Conservation (phyloP, 345 rosid species). For the Melastoma malabathricum region DNA sequence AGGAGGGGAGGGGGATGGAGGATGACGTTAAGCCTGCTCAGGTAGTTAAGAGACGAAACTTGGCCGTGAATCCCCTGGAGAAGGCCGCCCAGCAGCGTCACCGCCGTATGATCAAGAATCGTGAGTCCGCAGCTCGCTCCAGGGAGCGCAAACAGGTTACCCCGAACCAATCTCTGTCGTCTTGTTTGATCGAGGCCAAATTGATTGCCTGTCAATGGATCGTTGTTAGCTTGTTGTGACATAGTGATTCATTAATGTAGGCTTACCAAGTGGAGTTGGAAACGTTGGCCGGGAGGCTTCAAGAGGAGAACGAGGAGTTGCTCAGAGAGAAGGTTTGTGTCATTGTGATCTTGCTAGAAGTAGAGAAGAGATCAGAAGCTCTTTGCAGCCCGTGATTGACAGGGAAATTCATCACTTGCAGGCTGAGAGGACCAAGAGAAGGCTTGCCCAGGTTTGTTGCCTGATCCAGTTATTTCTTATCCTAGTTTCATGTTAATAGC, state of each 20-base stretch:
- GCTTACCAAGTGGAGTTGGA: slow-evolving; percentile 91
- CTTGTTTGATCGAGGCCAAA: background rate
- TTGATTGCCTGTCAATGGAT: too few species aligned
- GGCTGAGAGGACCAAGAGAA: slow-evolving; percentile 58
- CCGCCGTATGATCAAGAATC: slow-evolving; percentile 93
- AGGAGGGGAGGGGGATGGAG: slow-evolving; percentile 14
- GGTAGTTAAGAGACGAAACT: slow-evolving; percentile 66
- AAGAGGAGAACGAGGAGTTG: slow-evolving; percentile 66
- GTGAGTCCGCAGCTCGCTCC: slow-evolving; percentile 95
- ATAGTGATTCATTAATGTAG: slow-evolving; percentile 7
- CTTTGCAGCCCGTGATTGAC: too few species aligned
- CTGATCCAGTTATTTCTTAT: background rate
- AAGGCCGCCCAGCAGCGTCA: slow-evolving; percentile 88
- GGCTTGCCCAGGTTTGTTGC: slow-evolving; percentile 44
- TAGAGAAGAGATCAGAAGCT: too few species aligned
- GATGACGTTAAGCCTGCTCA: background rate
- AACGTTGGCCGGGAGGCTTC: slow-evolving; percentile 53
- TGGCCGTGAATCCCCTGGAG: slow-evolving; percentile 60
- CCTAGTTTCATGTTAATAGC: background rate
- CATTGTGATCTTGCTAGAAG: background rate
- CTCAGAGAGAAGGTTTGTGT: slow-evolving; percentile 51
- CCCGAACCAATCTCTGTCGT: background rate
- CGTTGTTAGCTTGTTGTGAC: too few species aligned
- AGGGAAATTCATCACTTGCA: slow-evolving; percentile 13
- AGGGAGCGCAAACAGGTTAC: slow-evolving; percentile 85